Evolutionary conservation across 2,329 filamentous ascomycete species (phyloP).

Genomic region (Stagonosporopsis tanaceti): DNA sequence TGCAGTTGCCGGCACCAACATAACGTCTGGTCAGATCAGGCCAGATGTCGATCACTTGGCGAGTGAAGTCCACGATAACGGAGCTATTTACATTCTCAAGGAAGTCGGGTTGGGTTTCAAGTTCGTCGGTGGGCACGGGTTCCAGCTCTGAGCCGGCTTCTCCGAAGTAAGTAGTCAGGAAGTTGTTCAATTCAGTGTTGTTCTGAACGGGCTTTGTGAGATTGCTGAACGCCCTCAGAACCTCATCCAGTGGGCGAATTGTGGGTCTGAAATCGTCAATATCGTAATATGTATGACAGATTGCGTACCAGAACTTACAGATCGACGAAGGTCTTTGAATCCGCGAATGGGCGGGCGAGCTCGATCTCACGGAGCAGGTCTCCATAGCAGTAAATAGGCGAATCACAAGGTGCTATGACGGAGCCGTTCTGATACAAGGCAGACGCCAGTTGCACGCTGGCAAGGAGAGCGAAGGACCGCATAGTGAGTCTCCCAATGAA

Average conservation of each 20-base stretch:
- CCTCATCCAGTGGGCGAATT: conserved; percentile 65
- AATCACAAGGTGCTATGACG: conserved; percentile 70
- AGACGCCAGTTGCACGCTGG: conserved; percentile 32
- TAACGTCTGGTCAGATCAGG: conserved; percentile 71
- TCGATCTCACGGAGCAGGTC: conserved; percentile 69
- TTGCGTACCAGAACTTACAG: conserved; percentile 26
- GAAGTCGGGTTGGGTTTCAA: conserved; percentile 66
- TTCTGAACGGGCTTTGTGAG: conserved; percentile 69
- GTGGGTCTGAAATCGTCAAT: conserved; percentile 61
- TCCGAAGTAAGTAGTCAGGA: conserved; percentile 70
- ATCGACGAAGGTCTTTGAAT: conserved; percentile 77
- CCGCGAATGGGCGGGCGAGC: conserved; percentile 68
- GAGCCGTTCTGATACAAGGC: conserved; percentile 68
- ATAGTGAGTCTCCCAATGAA: conserved; percentile 17
- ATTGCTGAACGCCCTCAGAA: conserved; percentile 67
- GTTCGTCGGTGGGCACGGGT: conserved; percentile 59
- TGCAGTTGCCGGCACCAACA: conserved; percentile 58
- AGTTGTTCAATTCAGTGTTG: conserved; percentile 67
- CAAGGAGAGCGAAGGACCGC: conserved; percentile 26
- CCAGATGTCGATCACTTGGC: conserved; percentile 74
- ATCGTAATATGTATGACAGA: neutral
- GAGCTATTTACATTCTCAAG: conserved; percentile 64
- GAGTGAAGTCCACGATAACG: conserved; percentile 67
- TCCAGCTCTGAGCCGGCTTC: conserved; percentile 70
- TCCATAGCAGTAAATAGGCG: conserved; percentile 72